phyloP scores from a whole-genome alignment of 306 rosid genomes.

The Glycyrrhiza uralensis region DNA sequence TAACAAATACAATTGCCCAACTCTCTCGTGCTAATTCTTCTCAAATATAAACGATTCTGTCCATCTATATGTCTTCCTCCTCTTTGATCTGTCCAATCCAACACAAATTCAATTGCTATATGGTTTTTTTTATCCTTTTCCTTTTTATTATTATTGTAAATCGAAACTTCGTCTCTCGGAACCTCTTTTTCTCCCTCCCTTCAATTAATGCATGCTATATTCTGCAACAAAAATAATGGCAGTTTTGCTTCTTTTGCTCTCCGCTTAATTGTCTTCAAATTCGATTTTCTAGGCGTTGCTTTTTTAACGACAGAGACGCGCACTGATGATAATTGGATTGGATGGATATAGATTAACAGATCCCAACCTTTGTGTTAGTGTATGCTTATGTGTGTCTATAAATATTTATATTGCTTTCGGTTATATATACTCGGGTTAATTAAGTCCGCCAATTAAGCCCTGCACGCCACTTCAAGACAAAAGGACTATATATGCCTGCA shows the following conservation, averaged over 20 bases:
- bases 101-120: neutral
- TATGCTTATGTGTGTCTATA: neutral
- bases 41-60: no score
- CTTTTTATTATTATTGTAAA: neutral
- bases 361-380: neutral
- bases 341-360: neutral
- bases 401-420: conserved; percentile 1
- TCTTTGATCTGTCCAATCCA: no score
- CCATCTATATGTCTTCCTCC: no score
- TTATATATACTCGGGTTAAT: neutral
- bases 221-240: neutral
- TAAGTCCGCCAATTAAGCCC: neutral
- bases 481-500: neutral
- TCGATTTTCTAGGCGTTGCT: neutral
- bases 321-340: no score
- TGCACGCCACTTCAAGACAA: conserved; percentile 14
- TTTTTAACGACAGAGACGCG: neutral
- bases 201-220: neutral
- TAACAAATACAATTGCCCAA: no score
- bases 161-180: neutral
- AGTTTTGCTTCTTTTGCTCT: neutral
- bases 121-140: neutral
- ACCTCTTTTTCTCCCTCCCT: no score
- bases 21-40: no score
- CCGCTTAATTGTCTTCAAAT: neutral